Base-by-base conservation (phyloP, 1,284 basidiomycete genomes). In the Sanghuangporus sanghuang region DNA sequence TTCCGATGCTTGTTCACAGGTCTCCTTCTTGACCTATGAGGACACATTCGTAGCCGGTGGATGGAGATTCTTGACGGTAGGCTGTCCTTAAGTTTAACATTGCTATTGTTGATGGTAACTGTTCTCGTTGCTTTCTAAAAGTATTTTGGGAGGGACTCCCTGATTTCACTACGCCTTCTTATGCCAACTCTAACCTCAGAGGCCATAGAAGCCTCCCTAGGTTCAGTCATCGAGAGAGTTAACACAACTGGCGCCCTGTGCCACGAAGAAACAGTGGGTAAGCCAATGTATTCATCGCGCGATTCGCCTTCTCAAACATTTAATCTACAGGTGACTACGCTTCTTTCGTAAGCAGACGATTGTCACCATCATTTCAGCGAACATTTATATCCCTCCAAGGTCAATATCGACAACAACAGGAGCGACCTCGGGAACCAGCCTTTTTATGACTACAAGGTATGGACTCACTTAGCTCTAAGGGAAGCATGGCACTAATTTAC, bases 11-110 rank as follows among this genome's bases (percentile, higher is more conserved):
- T 55, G 21, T 12, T n/a, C 2, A 18, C 42, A 69, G 67, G 66
- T 68, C 5, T 69, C 68, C 12, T 72, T 72, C 74, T 40, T 72
- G 44, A 70, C 70, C 3, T 78, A 77, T 62, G 44, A 69, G 14
- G 68, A 73, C 62, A 77, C 77, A 64, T 78, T 76, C 64, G 71
- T 76, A 2, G 79, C 79, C 1, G 79, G 79, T 9, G 77, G 77
- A 8, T 80, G 78, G 79, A 71, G 79, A 7, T 80, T 78, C 69
- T 64, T 79, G 39, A 79, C 78, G 2, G 66, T 68, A 56, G 27
- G 65, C 21, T 16, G 40, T 1, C 38, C 49, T 50, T 36, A 11
- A 8, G 11, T 39, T 39, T 42, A 39, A 36, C 6, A 7, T 32
- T 5, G 27, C 27, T 32, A 42, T 42, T 42, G 40, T 42, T 9